phyloP scores from a whole-genome alignment of 2,329 filamentous ascomycete species.

The Colletotrichum sp. region DNA sequence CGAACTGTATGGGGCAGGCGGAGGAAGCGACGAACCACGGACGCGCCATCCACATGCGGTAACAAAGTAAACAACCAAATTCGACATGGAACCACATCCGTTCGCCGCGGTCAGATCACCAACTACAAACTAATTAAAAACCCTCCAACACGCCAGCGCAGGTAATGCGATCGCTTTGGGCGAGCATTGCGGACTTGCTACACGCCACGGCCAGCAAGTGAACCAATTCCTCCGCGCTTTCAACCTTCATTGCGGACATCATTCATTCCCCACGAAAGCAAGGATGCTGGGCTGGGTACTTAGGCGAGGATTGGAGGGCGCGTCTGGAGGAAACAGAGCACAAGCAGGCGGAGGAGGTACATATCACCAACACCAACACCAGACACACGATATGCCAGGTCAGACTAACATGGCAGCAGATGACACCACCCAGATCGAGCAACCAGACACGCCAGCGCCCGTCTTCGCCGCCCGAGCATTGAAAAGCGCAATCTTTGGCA shows the following conservation, averaged over 20 bases:
- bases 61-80: conserved; percentile 29
- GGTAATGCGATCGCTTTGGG: background rate
- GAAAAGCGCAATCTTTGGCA: conserved; percentile 68
- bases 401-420: conserved; percentile 25
- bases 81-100: background rate
- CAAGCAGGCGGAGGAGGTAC: conserved; percentile 32
- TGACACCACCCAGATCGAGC: conserved; percentile 55
- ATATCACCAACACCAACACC: background rate
- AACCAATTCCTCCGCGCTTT: background rate
- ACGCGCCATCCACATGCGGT: conserved; percentile 26
- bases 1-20: background rate
- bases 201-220: background rate
- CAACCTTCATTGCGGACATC: background rate
- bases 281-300: conserved; percentile 67
- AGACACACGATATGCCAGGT: background rate
- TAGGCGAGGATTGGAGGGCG: conserved; percentile 48
- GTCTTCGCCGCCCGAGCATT: conserved; percentile 71
- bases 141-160: conserved; percentile 4
- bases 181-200: background rate
- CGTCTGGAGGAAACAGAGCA: conserved; percentile 35
- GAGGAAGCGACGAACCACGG: background rate
- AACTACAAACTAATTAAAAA: conserved; percentile 2
- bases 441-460: conserved; percentile 69
- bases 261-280: background rate
- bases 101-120: conserved; percentile 19